Evolutionary conservation across 2,329 filamentous ascomycete genomes (phyloP).

Genomic region (Hysterium pulicare): DNA sequence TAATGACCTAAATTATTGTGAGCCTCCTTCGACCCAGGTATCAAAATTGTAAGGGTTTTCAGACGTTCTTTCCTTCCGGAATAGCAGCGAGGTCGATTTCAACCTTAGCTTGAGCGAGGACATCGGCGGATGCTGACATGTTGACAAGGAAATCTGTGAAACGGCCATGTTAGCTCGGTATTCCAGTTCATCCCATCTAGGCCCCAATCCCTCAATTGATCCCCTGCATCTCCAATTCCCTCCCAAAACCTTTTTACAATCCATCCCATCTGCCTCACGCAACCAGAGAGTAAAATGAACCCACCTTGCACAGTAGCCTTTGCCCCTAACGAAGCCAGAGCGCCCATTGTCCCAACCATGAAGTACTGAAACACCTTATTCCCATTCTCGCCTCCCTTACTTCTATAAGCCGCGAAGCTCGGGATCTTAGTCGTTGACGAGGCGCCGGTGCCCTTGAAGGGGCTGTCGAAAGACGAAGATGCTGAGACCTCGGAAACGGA

Average conservation of each 20-base stretch:
- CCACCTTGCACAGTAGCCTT: constrained; percentile 98
- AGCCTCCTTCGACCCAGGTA: constrained; percentile 11
- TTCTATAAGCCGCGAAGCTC: constrained; percentile 84
- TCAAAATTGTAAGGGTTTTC: constrained; percentile 32
- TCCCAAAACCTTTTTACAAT: neutral
- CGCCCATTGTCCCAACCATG: constrained; percentile 95
- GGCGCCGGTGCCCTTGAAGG: constrained; percentile 52
- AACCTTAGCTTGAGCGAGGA: constrained; percentile 98
- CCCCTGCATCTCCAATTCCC: constrained; percentile 5
- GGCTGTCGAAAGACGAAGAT: constrained; percentile 49
- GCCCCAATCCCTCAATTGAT: constrained; percentile 31
- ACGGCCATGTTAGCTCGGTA: constrained; percentile 24
- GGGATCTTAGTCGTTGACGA: constrained; percentile 69
- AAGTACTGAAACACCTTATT: constrained; percentile 97
- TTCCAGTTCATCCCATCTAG: constrained; percentile 20
- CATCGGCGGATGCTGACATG: constrained; percentile 98
- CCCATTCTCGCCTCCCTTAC: constrained; percentile 61
- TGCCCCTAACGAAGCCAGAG: constrained; percentile 85
- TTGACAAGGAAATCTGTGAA: constrained; percentile 93
- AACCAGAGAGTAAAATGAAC: constrained; percentile 28
- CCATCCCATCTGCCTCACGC: constrained; percentile 7
- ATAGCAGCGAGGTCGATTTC: constrained; percentile 91
- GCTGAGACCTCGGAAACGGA: constrained; percentile 35
- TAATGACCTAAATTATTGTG: constrained; percentile 68
- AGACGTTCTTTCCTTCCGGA: constrained; percentile 98